Base-by-base conservation (phyloP, 331 rosid species). In the Malus hybrid region DNA sequence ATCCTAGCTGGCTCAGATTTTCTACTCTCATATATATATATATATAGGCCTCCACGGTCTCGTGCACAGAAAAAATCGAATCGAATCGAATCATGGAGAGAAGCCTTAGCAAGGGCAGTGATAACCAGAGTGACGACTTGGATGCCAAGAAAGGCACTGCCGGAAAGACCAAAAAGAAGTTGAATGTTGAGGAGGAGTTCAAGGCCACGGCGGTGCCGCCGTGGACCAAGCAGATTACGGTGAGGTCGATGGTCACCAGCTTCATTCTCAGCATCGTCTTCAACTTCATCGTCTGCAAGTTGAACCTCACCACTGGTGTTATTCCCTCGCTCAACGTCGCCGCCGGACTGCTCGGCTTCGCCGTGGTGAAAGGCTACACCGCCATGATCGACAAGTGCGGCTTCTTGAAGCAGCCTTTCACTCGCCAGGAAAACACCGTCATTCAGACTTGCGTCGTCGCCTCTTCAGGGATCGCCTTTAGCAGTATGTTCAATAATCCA, bases 401-500 rank as follows among this genome's bases (percentile, higher is more conserved):
- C 50, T 56, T 91, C 30, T 68, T 91, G 81, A 78, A 70, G 12
- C 87, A 82, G 69, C 94, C 97, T 2, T 91, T 91, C 86, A 89
- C 92, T 70, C 92, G 94, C 32, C 97, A 91, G 68, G 97, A 91
- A 60, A 91, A 91, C 56, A 89, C 90, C 30, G 92, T 91, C 20
- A 89, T 91, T 56, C 94, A 91, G 66, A 91, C 97, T 1, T 91
- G 89, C 29, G 89, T 91, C 11, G 90, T 89, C 26, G 94, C 97
- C 33, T 89, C 94, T 19, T 91, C 97, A 18, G 97, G 97, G 63
- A 86, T 91, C 28, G 91, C 97, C 24, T 91, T 89, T 34, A 91
- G 94, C 83, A 87, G 97, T 89, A 78, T 30, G 89, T 28, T 10
- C 46, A 39, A 0, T 39, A 39, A 39, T 1, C 13, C 46, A 39